These are phyloP conservation scores for Chalciporus sp. DNA, from an alignment of 1,284 basidiomycete genomes.

Conservation along the genomic window DNA sequence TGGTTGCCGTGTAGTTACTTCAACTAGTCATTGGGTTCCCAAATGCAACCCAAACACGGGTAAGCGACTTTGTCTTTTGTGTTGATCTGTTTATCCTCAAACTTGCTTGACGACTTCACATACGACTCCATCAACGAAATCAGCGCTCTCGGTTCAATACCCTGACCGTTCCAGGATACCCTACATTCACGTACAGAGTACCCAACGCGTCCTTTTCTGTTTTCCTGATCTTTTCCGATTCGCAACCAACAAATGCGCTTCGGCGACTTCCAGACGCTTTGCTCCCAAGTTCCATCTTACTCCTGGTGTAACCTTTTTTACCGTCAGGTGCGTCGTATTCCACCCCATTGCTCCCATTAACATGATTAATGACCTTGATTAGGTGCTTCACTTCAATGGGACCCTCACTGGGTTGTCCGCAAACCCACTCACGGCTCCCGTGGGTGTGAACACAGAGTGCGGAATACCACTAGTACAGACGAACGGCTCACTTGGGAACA, in stretches of 20 bases:
- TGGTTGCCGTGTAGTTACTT: neutral
- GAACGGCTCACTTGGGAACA: conserved; percentile 63
- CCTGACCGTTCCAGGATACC: conserved; percentile 18
- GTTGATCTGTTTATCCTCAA: conserved; percentile 33
- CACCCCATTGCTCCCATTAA: neutral
- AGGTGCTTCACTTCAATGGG: conserved; percentile 39
- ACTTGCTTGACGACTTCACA: conserved; percentile 30
- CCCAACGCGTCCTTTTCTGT: conserved; percentile 4
- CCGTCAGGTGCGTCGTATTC: conserved; percentile 46
- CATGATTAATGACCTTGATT: conserved; percentile 13
- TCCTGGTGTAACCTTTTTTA: conserved; percentile 76
- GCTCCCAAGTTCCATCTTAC: conserved; percentile 60
- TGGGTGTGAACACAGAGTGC: conserved; percentile 60
- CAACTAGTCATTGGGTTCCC: neutral
- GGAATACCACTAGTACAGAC: conserved; percentile 51
- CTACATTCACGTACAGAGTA: conserved; percentile 2
- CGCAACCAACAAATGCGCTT: conserved; percentile 47
- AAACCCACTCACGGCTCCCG: conserved; percentile 48
- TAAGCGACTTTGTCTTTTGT: conserved; percentile 22
- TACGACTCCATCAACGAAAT: conserved; percentile 25
- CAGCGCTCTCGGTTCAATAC: conserved; percentile 22
- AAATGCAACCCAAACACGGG: neutral
- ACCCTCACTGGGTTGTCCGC: conserved; percentile 43
- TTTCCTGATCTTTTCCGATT: neutral
- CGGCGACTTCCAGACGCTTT: conserved; percentile 62